Conservation (phyloP, 1,139 yeast genomes). For the Saccharomycopsis hybrid region DNA sequence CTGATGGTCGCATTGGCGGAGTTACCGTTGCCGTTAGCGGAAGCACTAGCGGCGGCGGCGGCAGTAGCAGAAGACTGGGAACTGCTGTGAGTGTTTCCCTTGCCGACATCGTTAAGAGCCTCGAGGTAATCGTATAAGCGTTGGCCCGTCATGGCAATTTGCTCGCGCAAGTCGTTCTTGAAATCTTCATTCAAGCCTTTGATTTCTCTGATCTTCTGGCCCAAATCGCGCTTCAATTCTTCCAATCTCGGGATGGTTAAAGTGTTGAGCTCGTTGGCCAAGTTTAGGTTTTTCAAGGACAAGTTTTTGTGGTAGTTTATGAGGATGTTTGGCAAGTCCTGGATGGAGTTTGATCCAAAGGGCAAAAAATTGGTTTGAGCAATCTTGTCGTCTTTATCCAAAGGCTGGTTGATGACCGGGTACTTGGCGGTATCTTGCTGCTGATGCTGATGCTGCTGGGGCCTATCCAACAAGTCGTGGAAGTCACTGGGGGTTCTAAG, state of each 20-base stretch:
- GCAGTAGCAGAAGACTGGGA: too few relatives aligned
- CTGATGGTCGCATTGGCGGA: conserved; percentile 26
- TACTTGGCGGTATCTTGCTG: neutral
- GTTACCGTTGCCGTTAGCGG: conserved; percentile 4
- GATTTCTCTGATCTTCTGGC: conserved; percentile 62
- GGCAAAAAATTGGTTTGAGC: conserved; percentile 49
- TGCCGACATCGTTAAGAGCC: conserved; percentile 23
- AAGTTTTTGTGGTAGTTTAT: conserved; percentile 40
- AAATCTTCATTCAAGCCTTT: conserved; percentile 45
- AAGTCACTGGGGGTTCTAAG: conserved; percentile 12
- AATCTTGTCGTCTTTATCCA: conserved; percentile 30
- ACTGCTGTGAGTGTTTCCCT: neutral
- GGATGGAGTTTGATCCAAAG: conserved; percentile 44
- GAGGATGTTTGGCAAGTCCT: conserved; percentile 41
- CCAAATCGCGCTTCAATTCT: conserved; percentile 59
- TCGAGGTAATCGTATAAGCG: conserved; percentile 38
- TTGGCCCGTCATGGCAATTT: conserved; percentile 50
- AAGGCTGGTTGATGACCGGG: conserved; percentile 12
- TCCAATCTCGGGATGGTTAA: conserved; percentile 63
- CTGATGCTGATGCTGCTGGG: too few relatives aligned
- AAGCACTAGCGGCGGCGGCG: neutral
- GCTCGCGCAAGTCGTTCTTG: conserved; percentile 42
- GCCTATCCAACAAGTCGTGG: conserved; percentile 4
- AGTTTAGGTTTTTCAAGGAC: conserved; percentile 37
- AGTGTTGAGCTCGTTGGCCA: conserved; percentile 40